Base-by-base conservation (phyloP, 2,329 filamentous ascomycete species). In the Scopulariopsis brevicaulis region DNA sequence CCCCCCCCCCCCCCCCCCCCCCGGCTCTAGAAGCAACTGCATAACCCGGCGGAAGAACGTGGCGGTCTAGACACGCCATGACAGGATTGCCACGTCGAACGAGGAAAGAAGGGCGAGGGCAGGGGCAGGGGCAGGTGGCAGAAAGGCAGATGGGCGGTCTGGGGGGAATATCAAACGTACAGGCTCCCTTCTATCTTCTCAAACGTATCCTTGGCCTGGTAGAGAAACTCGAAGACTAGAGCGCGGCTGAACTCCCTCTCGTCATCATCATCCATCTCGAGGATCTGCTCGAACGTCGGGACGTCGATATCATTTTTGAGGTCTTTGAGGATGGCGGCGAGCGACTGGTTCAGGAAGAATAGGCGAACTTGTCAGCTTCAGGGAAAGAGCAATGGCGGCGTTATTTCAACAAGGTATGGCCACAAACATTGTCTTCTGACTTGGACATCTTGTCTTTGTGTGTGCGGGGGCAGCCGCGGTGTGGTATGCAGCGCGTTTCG, bases 191-290 rank as follows among this genome's bases (percentile, higher is more conserved):
- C 85, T 86, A 99, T 96, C 65, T 91, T 84, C 20, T 74, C 74
- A 71, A 97, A 96, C 0, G 93, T 97, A 64, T 83, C 80, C 64
- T 91, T 82, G 43, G 91, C 93, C 74, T 99, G 94, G 20, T 90
- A 85, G 65, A 97, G 96, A 77, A 96, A 99, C 61, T 90, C 90
- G 68, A 84, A 87, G 54, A 97, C 92, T 63, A 99, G 92, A 60
- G 87, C 86, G 65, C 79, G 83, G 74, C 89, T 95, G 78, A 97
- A 97, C 54, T 96, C 90, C 65, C 85, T 81, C 62, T 93, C 88
- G 12, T 85, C 83, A 64, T 89, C 87, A 63, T 97, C 94, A 71
- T 99, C 94, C 93, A 99, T 96, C 73, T 97, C 94, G 62, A 97
- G 83, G 70, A 99, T 97, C 77, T 97, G 94, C 66, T 86, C 85